Evolutionary conservation across 257 asterid species (phyloP).

Genomic region (Solanum etuberosum): DNA sequence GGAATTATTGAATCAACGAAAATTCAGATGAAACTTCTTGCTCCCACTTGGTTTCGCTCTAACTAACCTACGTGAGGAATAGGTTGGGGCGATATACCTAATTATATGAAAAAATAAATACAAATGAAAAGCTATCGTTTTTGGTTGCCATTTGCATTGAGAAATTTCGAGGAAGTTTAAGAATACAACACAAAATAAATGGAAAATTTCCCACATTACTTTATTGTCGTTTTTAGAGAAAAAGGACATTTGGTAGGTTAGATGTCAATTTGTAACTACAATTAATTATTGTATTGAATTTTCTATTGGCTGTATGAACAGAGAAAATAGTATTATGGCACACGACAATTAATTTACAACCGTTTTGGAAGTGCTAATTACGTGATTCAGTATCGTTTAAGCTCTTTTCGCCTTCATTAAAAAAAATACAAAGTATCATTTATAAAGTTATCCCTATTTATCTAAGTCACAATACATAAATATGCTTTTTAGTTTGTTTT

Average conservation of each 20-base stretch:
- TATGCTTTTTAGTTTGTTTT: too few species aligned
- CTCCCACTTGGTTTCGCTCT: neutral
- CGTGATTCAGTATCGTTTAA: too few species aligned
- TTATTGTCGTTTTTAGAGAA: neutral
- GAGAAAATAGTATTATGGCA: neutral
- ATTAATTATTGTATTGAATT: neutral
- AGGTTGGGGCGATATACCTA: neutral
- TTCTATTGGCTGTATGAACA: neutral
- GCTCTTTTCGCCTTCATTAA: too few species aligned
- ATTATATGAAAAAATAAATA: neutral
- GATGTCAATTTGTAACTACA: neutral
- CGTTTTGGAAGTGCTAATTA: neutral
- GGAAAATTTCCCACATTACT: neutral
- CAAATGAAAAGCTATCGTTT: neutral
- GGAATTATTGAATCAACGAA: too few species aligned
- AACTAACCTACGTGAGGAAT: neutral
- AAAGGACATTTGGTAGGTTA: neutral
- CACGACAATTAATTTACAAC: neutral
- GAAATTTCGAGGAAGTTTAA: neutral
- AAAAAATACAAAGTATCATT: too few species aligned
- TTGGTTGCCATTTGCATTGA: neutral
- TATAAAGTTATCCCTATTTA: too few species aligned
- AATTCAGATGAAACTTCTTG: too few species aligned
- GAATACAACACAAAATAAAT: neutral
- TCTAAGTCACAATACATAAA: too few species aligned